Evolutionary conservation across 2,329 filamentous ascomycete species (phyloP), one percentile per base, ranked within the genome.

Genomic region (Ophiobolus disseminans): DNA sequence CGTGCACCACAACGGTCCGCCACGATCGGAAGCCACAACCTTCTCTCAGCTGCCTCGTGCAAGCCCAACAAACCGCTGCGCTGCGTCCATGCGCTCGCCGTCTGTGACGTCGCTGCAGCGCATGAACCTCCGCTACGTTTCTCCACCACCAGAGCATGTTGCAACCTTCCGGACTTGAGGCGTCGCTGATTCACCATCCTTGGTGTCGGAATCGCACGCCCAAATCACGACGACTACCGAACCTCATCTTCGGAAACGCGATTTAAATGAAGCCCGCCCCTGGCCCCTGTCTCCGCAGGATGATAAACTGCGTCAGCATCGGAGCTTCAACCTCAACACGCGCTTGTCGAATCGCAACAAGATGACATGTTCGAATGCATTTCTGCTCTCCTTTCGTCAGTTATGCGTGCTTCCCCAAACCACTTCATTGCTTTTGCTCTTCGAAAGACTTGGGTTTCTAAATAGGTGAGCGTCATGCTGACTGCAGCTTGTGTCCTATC

Each of bases 41-140:
- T 50, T 47, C 37, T 43, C 41, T 50, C 50, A 49, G 45, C 50
- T 53, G 35, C 22, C 45, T 28, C 45, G 26, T 19, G 17, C 32
- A 31, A 40, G 39, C 28, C 43, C 40, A 45, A 44, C 44, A 13
- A 40, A n/a, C n/a, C n/a, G n/a, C n/a, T n/a, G n/a, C 50, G 50
- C 20, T 21, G 23, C 35, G 26, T 34, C 50, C 50, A 50, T 57
- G 50, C 48, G 47, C 48, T 30, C 44, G 23, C 25, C 41, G 17
- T 36, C 31, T 30, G n/a, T 38, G 47, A 36, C 22, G 48, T 47
- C 43, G 16, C 25, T 39, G 13, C 10, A 45, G 34, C 36, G 34
- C 26, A 39, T 45, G 35, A 45, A 47, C 50, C 51, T 50, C 25
- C 41, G 54, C 54, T 55, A 49, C 53, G 28, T 19, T 16, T 28